Percentiles rank a stretch among this genome's conserved stretches.
Evolutionary conservation across 1,284 basidiomycete species (phyloP).

Genomic region (Cryptococcus depauperatus): DNA sequence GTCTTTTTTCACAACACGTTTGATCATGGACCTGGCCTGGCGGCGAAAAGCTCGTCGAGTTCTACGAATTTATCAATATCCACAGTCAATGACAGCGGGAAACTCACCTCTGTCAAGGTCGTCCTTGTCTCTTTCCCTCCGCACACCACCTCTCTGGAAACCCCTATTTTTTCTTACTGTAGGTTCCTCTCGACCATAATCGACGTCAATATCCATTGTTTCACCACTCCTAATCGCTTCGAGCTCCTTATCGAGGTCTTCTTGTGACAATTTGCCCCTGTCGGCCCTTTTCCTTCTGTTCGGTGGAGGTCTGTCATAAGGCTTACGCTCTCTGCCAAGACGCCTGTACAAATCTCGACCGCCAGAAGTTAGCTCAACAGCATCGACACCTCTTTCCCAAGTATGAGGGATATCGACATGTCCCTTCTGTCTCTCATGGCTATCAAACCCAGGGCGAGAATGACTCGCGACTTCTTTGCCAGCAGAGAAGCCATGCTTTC

Average conservation of each 20-base stretch:
- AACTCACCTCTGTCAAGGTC: too few relatives aligned
- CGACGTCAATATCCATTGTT: conserved; percentile 5
- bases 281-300: conserved; percentile 2
- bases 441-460: conserved; percentile 8
- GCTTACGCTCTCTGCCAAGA: conserved; percentile 25
- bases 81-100: too few relatives aligned
- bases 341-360: conserved; percentile 31
- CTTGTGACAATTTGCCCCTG: conserved; percentile 17
- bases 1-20: too few relatives aligned
- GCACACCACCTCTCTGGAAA: too few relatives aligned
- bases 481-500: conserved; percentile 28
- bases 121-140: too few relatives aligned
- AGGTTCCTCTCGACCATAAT: conserved; percentile 1
- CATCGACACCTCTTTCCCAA: conserved; percentile 4
- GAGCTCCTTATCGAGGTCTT: conserved; percentile 38
- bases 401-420: too few relatives aligned
- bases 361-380: conserved; percentile 10
- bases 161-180: too few relatives aligned
- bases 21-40: too few relatives aligned
- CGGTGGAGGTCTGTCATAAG: conserved; percentile 15
- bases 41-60: too few relatives aligned
- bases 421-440: conserved; percentile 1
- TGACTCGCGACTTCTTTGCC: conserved; percentile 30
- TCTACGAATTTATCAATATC: too few relatives aligned
- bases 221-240: conserved; percentile 20